Base-by-base conservation (phyloP, 2,329 filamentous ascomycete genomes). In the Botrytis cinerea region DNA sequence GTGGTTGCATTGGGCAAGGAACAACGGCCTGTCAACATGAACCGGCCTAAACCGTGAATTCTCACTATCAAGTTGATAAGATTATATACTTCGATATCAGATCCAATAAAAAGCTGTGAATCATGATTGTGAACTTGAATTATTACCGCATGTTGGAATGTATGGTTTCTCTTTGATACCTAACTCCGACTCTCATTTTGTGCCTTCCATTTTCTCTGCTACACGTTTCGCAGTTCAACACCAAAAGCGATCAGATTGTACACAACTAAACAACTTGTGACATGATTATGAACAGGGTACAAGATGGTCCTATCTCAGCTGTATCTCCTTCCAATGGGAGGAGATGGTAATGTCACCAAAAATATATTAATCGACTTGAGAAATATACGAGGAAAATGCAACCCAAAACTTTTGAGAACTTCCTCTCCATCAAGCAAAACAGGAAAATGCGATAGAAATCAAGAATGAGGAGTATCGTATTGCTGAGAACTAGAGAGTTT, bases 221-320 rank as follows among this genome's bases (percentile, higher is more conserved):
- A n/a, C 32, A n/a, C 59, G 7, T 61, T 61, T 61, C 22, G 9
- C 40, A 20, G 6, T 61, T 14, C 38, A 63, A 7, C 6, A 28
- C 14, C 25, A 43, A 25, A 61, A 63, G 38, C 38, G 60, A 63
- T 40, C 16, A 63, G 38, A 62, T 8, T 4, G 18, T 51, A 14
- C 10, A 38, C 22, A 67, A n/a, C 8, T 7, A 67, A 51, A 51
- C 10, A 0, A 2, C 35, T 20, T 25, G 14, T 51, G 32, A 1
- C 0, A 1, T 8, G 25, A n/a, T 28, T 18, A 38, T 14, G 28
- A 16, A 14, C 9, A 3, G 25, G 0, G 9, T 45, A 9, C 5
- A 22, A 28, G 32, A 9, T 4, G 22, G n/a, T 20, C 14, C 28
- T 32, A 22, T 14, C 14, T 64, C 43, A 12, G 4, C 22, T 43